Base-by-base conservation (phyloP, 1,284 basidiomycete species). In the Ceratobasidium sp. region DNA sequence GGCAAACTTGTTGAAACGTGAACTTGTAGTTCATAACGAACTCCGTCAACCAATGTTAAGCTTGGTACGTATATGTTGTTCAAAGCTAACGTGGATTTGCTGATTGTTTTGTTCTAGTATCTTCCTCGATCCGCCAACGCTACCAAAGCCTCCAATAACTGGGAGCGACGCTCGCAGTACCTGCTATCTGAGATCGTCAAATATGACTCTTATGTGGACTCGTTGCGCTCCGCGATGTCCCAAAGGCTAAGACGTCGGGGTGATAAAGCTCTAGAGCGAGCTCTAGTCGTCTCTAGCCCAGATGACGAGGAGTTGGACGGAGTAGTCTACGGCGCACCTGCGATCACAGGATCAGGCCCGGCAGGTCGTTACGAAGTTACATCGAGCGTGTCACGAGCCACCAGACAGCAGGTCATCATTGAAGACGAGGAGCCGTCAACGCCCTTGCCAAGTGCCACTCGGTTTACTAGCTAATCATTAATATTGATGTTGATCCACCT, bases 201-300 rank as follows among this genome's bases (percentile, higher is more conserved):
- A 80, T 99, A 98, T 81, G 90, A 95, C 67, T 92, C 91, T n/a
- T 99, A 99, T 81, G 90, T 96, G 73, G 95, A 98, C 75, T 92
- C 93, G 7, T 84, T 99, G 32, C 88, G 91, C 79, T 82, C 85
- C 18, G 95, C 92, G 28, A 96, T 96, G 87, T 82, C 84, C 7
- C 85, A 95, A 47, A 88, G 94, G 57, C 82, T 96, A 73, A 93
- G 93, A 83, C 93, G 90, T 79, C 88, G 93, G 72, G 94, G 93
- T 30, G 93, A 95, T 81, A 94, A 93, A 83, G 92, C 90, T 41
- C 82, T 96, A 63, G 94, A 95, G 80, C 84, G 85, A 70, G 92
- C 92, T 0, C 83, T 94, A 21, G 66, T 28, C 23, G 63, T 43
- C 7, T 66, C 63, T 18, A 66, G 63, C 23, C 63, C 63, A 13